Evolutionary conservation across 139 green algal genomes (phyloP).

Genomic region (Dunaliella primolecta): DNA sequence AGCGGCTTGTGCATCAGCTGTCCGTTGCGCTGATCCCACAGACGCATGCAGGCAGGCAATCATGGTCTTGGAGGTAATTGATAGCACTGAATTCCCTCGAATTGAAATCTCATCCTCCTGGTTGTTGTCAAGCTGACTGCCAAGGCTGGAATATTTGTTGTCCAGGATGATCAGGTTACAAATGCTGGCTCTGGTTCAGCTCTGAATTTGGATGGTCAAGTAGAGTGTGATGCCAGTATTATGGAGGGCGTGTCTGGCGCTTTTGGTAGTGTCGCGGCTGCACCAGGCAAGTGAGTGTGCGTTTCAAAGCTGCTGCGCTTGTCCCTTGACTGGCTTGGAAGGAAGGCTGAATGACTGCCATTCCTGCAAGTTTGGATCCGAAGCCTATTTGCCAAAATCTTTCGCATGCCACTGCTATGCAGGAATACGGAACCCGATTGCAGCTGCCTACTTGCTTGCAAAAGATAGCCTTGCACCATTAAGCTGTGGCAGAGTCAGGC

Average conservation of each 20-base stretch:
- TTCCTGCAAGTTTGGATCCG: not conserved
- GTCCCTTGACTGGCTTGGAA: not conserved
- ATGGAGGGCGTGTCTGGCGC: slow-evolving; percentile 57
- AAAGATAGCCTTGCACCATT: slow-evolving; percentile 41
- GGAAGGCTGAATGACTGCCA: not conserved
- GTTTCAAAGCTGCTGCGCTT: not conserved
- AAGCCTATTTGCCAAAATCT: not conserved
- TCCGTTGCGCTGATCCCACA: no score
- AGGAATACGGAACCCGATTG: slow-evolving; percentile 67
- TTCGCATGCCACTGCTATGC: slow-evolving; percentile 6
- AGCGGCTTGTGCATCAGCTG: no score
- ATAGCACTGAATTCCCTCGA: no score
- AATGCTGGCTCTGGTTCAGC: slow-evolving; percentile 81
- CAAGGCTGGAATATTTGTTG: no score
- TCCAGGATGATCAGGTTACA: slow-evolving; percentile 61
- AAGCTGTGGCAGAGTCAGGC: slow-evolving; percentile 64
- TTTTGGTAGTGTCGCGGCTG: slow-evolving; percentile 71
- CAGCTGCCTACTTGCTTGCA: slow-evolving; percentile 53
- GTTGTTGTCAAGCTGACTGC: no score
- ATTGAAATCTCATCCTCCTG: no score
- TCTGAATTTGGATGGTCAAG: slow-evolving; percentile 60
- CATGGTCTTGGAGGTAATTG: no score
- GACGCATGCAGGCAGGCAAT: no score
- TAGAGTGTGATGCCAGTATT: slow-evolving; percentile 81
- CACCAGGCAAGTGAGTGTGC: slow-evolving; percentile 43